Evolutionary conservation across 1,139 yeast species (phyloP).

Genomic region (Hansenula sp.): DNA sequence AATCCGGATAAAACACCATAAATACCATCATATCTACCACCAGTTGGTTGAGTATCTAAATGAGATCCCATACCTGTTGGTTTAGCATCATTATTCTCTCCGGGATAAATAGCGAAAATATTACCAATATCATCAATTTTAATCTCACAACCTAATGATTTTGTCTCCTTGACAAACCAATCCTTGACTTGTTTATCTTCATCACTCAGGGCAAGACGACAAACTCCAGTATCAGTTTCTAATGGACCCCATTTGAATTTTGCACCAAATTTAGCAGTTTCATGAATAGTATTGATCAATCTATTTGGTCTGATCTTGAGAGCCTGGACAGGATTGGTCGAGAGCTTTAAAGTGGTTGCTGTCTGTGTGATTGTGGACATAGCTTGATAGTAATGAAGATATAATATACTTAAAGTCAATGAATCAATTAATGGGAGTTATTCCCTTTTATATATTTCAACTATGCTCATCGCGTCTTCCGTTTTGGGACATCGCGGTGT

Average conservation of each 20-base stretch:
- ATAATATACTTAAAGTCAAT: too few relatives aligned
- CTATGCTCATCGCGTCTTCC: too few relatives aligned
- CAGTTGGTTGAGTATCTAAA: slow-evolving; percentile 76
- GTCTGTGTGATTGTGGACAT: slow-evolving; percentile 7
- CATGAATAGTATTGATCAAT: slow-evolving; percentile 52
- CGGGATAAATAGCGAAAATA: slow-evolving; percentile 62
- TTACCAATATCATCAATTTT: slow-evolving; percentile 63
- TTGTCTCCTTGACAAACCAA: slow-evolving; percentile 57
- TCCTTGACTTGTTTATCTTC: slow-evolving; percentile 62
- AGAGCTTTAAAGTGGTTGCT: slow-evolving; percentile 2
- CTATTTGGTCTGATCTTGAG: slow-evolving; percentile 33
- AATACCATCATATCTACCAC: slow-evolving; percentile 73
- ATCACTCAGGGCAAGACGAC: slow-evolving; percentile 57
- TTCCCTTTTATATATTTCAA: too few relatives aligned
- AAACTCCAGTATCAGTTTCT: slow-evolving; percentile 54
- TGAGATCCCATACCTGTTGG: slow-evolving; percentile 75
- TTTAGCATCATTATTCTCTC: slow-evolving; percentile 38
- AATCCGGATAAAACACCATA: slow-evolving; percentile 65
- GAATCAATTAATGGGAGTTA: too few relatives aligned
- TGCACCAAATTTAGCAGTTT: slow-evolving; percentile 61
- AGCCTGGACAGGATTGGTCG: slow-evolving; percentile 15
- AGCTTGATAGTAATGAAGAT: background rate
- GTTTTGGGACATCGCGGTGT: too few relatives aligned
- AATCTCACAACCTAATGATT: slow-evolving; percentile 50
- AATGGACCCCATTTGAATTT: slow-evolving; percentile 58